Percentiles rank a stretch among this genome's conserved stretches.
phyloP scores from a whole-genome alignment of 148 eudicot species.

The Camellia granthamiana region DNA sequence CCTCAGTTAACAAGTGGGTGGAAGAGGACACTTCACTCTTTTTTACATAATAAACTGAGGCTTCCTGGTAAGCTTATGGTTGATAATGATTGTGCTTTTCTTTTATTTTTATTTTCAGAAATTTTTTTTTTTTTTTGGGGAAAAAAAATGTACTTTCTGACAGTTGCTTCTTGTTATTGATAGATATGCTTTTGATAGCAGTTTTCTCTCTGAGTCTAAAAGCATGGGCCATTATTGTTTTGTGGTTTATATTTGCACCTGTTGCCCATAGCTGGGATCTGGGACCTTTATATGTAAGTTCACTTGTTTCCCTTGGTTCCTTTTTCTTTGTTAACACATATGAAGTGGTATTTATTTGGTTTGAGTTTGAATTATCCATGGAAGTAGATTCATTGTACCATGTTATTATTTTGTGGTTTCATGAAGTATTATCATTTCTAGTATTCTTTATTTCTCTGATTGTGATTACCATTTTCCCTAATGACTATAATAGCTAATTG shows the following conservation, averaged over 20 bases:
- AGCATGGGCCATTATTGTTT: conserved; percentile 59
- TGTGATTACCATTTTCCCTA: neutral
- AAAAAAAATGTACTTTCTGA: conserved; percentile 13
- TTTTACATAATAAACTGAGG: conserved; percentile 63
- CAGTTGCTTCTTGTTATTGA: conserved; percentile 22
- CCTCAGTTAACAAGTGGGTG: conserved; percentile 64
- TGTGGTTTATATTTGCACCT: conserved; percentile 95
- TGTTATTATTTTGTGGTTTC: too few species aligned
- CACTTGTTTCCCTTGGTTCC: conserved; percentile 10
- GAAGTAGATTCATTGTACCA: too few species aligned
- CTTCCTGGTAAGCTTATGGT: conserved; percentile 65
- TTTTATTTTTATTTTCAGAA: neutral
- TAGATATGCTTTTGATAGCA: conserved; percentile 87
- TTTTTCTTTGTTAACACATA: neutral
- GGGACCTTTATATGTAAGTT: conserved; percentile 92
- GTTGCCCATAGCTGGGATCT: conserved; percentile 75
- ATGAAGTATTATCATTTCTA: neutral
- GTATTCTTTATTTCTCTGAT: neutral
- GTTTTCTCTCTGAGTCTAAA: conserved; percentile 83
- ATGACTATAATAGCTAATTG: neutral
- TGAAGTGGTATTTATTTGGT: neutral
- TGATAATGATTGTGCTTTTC: neutral
- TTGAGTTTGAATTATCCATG: neutral
- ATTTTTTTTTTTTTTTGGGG: neutral
- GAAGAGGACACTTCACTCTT: conserved; percentile 58